Evolutionary conservation across 2,329 filamentous ascomycete genomes (phyloP), one percentile per base, ranked within the genome.

Genomic region (Apiospora pterosperma): DNA sequence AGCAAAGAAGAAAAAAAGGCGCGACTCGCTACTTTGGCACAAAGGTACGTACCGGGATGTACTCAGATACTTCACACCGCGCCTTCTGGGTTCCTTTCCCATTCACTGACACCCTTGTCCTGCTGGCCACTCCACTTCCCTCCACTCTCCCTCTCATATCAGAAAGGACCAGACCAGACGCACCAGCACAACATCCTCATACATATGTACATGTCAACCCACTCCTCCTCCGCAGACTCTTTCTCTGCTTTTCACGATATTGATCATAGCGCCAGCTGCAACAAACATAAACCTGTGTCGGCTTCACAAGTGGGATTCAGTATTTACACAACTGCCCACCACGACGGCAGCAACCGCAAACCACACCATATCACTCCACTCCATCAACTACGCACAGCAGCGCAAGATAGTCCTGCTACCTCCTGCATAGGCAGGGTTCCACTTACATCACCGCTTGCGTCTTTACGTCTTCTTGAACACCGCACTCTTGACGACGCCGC

Each of bases 161-260:
- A 64, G 63, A 38, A 38, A 62, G 21, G 58, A 64, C 36, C 36
- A 61, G 39, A 36, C 39, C 65, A 55, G 42, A 62, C 62, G 55
- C 52, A 66, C 44, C 59, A 42, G 38, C 60, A 36, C 42, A 62
- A 55, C 59, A 63, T 42, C 60, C 58, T 36, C 64, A 63, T 66
- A 67, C 66, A 69, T 72, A 75, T 75, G 73, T 76, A 76, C 68
- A 71, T 72, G 71, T 70, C 71, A 74, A 75, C 70, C 74, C 74
- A 71, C 71, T 68, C 70, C 65, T 62, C 69, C 65, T 65, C 64
- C 62, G 39, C 39, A 42, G 60, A 62, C 28, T 62, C 60, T 48
- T 48, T 12, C 28, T 48, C 28, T 62, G 60, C 39, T 31, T 34
- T 41, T 44, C 60, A 62, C 60, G 60, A 62, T 62, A 62, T 62